Evolutionary conservation across 2,329 filamentous ascomycete species (phyloP).

Genomic region (Penicillium sp.): DNA sequence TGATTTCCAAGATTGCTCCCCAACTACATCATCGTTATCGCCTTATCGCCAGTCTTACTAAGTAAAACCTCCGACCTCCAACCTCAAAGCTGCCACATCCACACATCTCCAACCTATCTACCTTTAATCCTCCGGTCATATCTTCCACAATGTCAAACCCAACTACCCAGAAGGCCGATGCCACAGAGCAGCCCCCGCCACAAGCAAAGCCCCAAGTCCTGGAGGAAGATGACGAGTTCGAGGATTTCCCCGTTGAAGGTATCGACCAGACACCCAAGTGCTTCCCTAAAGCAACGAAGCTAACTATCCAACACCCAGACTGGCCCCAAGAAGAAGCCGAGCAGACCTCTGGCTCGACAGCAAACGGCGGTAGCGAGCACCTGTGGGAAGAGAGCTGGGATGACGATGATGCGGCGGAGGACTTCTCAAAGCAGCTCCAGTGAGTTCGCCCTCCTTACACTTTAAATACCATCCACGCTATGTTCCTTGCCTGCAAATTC

Average conservation of each 20-base stretch:
- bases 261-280: background rate
- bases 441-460: slow-evolving; percentile 48
- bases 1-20: background rate
- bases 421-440: slow-evolving; percentile 94
- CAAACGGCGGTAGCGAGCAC: slow-evolving; percentile 65
- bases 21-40: slow-evolving; percentile 11
- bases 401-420: slow-evolving; percentile 93
- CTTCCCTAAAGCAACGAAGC: background rate
- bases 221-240: slow-evolving; percentile 98
- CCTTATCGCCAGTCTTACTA: slow-evolving; percentile 13
- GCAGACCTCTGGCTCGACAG: slow-evolving; percentile 49
- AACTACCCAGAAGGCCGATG: slow-evolving; percentile 35
- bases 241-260: slow-evolving; percentile 98
- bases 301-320: slow-evolving; percentile 55
- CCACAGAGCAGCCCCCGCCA: slow-evolving; percentile 48
- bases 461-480: background rate
- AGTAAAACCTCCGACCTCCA: slow-evolving; percentile 12
- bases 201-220: slow-evolving; percentile 67
- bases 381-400: slow-evolving; percentile 99
- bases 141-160: slow-evolving; percentile 47
- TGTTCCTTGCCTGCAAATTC: background rate
- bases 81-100: slow-evolving; percentile 10
- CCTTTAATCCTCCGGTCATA: background rate
- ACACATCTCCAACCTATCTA: slow-evolving; percentile 7
- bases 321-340: slow-evolving; percentile 92